A percentile compares a stretch with the other conserved stretches of the same genome.
Conservation (phyloP, 2,329 filamentous ascomycete species). For the Byssoonygena ceratinophila region DNA sequence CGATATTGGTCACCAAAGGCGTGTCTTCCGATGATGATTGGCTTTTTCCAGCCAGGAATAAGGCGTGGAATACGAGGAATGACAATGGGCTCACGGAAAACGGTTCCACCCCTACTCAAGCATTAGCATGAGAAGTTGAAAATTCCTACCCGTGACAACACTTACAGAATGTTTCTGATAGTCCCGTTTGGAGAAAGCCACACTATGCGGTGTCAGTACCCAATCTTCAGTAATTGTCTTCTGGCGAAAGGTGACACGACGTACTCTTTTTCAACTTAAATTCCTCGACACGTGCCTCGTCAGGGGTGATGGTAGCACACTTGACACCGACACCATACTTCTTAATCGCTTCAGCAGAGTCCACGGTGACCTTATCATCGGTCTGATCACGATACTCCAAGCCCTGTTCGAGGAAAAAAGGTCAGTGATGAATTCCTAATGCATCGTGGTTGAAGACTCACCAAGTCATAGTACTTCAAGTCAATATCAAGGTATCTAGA, state of each 20-base stretch:
- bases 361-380: slow-evolving; percentile 87
- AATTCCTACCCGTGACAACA: background rate
- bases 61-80: slow-evolving; percentile 87
- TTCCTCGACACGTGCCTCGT: slow-evolving; percentile 92
- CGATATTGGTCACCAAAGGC: slow-evolving; percentile 98
- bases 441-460: slow-evolving; percentile 22
- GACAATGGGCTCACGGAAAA: slow-evolving; percentile 98
- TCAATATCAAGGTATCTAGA: slow-evolving; percentile 78
- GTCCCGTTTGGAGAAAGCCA: slow-evolving; percentile 97
- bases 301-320: slow-evolving; percentile 97
- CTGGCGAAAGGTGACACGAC: slow-evolving; percentile 26
- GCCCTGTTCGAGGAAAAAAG: slow-evolving; percentile 40
- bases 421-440: background rate
- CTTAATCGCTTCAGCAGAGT: slow-evolving; percentile 94
- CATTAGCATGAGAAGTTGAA: slow-evolving; percentile 18
- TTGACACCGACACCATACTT: slow-evolving; percentile 99
- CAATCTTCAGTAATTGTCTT: background rate
- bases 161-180: slow-evolving; percentile 53
- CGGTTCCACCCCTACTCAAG: slow-evolving; percentile 65
- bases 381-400: slow-evolving; percentile 93
- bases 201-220: slow-evolving; percentile 46
- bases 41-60: slow-evolving; percentile 95
- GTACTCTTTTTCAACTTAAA: slow-evolving; percentile 97
- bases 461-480: slow-evolving; percentile 92
- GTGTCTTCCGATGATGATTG: slow-evolving; percentile 97